Conservation (phyloP, 768 basidiomycete species). For the Scleroderma citrinum region DNA sequence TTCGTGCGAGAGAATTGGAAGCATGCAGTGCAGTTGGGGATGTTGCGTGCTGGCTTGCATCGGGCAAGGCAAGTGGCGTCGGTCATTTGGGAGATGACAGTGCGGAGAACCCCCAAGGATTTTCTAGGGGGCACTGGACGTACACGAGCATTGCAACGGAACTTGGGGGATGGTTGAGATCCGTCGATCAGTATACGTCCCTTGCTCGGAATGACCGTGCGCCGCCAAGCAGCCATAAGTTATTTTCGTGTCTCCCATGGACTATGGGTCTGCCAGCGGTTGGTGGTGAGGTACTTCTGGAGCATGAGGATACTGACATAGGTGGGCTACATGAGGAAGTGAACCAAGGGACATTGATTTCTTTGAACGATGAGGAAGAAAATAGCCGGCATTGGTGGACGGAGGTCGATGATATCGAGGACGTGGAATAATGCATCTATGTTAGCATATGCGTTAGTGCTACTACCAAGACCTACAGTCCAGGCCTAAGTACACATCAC, state of each 20-base stretch:
- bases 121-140: conserved; percentile 42
- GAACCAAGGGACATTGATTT: conserved; percentile 10
- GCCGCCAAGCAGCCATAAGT: conserved; percentile 31
- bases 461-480: no score
- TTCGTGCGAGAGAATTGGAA: conserved; percentile 48
- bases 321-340: conserved; percentile 24
- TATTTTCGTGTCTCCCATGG: conserved; percentile 53
- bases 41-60: conserved; percentile 48
- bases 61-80: conserved; percentile 20
- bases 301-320: conserved; percentile 23
- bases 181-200: conserved; percentile 28
- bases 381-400: conserved; percentile 43
- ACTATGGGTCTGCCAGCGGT: conserved; percentile 8
- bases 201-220: conserved; percentile 4
- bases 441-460: no score
- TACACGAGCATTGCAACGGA: conserved; percentile 47
- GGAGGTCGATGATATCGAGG: conserved; percentile 56
- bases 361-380: conserved; percentile 22
- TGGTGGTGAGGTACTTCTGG: conserved; percentile 19
- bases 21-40: conserved; percentile 55
- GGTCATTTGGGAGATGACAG: conserved; percentile 8
- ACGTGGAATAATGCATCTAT: conserved; percentile 18
- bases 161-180: conserved; percentile 54
- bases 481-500: no score
- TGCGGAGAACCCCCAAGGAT: background rate